phyloP scores from a whole-genome alignment of 2,329 filamentous ascomycete species.

The Lachnellula arida region DNA sequence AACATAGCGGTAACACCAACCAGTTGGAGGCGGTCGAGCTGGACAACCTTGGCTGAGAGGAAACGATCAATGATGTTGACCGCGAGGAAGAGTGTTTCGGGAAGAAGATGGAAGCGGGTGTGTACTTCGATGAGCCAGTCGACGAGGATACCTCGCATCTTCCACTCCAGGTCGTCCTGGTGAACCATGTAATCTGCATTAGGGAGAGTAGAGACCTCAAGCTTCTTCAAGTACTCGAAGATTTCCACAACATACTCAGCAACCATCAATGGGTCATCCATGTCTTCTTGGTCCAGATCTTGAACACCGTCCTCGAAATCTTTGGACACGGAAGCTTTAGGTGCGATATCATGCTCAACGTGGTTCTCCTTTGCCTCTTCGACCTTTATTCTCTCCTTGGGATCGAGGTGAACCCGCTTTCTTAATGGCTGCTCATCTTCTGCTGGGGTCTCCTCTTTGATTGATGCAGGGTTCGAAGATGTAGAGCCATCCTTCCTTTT shows the following conservation, averaged over 20 bases:
- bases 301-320: slow-evolving; percentile 41
- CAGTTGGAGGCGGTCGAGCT: slow-evolving; percentile 91
- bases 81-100: slow-evolving; percentile 92
- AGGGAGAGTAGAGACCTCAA: slow-evolving; percentile 76
- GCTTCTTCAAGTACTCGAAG: slow-evolving; percentile 87
- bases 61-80: slow-evolving; percentile 99
- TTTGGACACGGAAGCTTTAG: slow-evolving; percentile 24
- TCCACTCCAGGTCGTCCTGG: slow-evolving; percentile 95
- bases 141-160: slow-evolving; percentile 93
- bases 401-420: slow-evolving; percentile 59
- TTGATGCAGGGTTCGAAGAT: slow-evolving; percentile 44
- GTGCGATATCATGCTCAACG: slow-evolving; percentile 29
- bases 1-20: slow-evolving; percentile 99
- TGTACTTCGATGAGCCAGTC: slow-evolving; percentile 99
- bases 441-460: slow-evolving; percentile 55
- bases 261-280: slow-evolving; percentile 94
- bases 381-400: slow-evolving; percentile 41
- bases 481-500: slow-evolving; percentile 65
- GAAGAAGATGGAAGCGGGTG: slow-evolving; percentile 90
- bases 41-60: slow-evolving; percentile 89
- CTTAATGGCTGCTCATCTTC: slow-evolving; percentile 65
- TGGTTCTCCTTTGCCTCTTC: slow-evolving; percentile 36
- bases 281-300: slow-evolving; percentile 79
- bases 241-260: slow-evolving; percentile 97
- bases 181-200: slow-evolving; percentile 94